Percentiles rank a stretch among this genome's conserved stretches.
Evolutionary conservation across 352 stramenopile species (phyloP).

Genomic region (Globisporangium okanoganense): DNA sequence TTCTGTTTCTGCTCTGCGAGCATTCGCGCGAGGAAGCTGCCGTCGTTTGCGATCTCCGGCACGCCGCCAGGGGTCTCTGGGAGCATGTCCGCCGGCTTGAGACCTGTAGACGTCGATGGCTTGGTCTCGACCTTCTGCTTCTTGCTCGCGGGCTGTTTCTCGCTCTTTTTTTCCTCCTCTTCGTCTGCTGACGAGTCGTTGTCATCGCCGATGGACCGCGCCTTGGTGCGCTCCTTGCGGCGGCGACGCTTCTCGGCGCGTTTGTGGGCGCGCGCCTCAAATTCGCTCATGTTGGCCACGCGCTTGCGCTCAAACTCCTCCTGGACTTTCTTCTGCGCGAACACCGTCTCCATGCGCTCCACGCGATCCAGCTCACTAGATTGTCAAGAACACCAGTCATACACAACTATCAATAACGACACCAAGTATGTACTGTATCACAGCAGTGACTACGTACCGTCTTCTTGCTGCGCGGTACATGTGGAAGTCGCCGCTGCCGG

Average conservation of each 20-base stretch:
- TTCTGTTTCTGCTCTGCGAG: constrained; percentile 55
- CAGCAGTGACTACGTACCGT: constrained; percentile 25
- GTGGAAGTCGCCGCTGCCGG: constrained; percentile 96
- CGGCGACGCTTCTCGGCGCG: constrained; percentile 73
- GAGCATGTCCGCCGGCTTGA: constrained; percentile 9
- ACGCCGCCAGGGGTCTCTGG: constrained; percentile 67
- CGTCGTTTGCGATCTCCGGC: constrained; percentile 75
- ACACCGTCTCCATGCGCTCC: constrained; percentile 82
- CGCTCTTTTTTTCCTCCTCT: not conserved
- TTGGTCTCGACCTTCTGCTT: constrained; percentile 15
- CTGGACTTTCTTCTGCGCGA: constrained; percentile 59
- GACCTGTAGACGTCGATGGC: not conserved
- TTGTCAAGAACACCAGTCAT: not conserved
- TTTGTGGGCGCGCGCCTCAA: constrained; percentile 63
- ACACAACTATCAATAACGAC: not conserved
- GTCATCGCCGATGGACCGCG: constrained; percentile 22
- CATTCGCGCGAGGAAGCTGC: constrained; percentile 75
- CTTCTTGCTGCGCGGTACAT: constrained; percentile 93
- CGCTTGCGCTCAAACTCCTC: constrained; percentile 66
- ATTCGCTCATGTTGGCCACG: constrained; percentile 62
- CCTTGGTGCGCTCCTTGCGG: constrained; percentile 70
- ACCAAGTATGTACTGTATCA: not conserved
- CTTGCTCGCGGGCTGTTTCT: constrained; percentile 9
- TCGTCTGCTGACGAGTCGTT: not conserved
- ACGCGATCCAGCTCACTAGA: constrained; percentile 93